Evolutionary conservation across 202 grass and related monocot species (phyloP).

Genomic region (Panicum hallii): DNA sequence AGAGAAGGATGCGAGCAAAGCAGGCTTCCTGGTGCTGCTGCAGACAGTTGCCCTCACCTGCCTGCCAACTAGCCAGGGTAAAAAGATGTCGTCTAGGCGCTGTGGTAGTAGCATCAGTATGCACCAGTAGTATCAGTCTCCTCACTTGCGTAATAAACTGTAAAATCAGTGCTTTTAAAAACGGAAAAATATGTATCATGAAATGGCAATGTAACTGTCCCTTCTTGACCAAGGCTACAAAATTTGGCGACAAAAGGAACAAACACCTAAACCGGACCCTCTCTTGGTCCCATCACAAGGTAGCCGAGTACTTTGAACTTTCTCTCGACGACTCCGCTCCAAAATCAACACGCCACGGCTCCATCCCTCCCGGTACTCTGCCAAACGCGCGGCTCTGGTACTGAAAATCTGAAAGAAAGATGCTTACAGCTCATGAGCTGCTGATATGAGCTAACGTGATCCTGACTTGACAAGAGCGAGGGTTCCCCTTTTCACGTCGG

Average conservation of each 20-base stretch:
- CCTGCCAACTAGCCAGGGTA: neutral
- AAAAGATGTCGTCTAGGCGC: neutral
- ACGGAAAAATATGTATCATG: neutral
- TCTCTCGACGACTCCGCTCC: neutral
- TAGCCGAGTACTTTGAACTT: neutral
- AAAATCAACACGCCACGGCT: neutral
- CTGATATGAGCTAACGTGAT: constrained; percentile 42
- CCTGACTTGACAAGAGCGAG: constrained; percentile 41
- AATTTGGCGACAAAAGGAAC: constrained; percentile 48
- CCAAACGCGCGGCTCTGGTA: neutral
- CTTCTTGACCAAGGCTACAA: neutral
- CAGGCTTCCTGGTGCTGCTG: neutral
- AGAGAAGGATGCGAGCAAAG: neutral
- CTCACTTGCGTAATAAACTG: neutral
- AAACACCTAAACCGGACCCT: constrained; percentile 15
- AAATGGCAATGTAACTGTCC: neutral
- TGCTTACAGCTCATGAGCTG: constrained; percentile 20
- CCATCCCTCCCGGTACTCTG: neutral
- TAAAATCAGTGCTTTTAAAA: neutral
- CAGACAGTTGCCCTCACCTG: neutral
- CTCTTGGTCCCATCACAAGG: constrained; percentile 32
- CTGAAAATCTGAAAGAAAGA: neutral
- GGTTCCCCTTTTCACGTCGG: neutral
- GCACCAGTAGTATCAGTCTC: neutral
- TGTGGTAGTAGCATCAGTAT: neutral